Percentiles rank a stretch among this genome's conserved stretches.
phyloP scores from a whole-genome alignment of 139 green algal species.

The Chlorella sp. region DNA sequence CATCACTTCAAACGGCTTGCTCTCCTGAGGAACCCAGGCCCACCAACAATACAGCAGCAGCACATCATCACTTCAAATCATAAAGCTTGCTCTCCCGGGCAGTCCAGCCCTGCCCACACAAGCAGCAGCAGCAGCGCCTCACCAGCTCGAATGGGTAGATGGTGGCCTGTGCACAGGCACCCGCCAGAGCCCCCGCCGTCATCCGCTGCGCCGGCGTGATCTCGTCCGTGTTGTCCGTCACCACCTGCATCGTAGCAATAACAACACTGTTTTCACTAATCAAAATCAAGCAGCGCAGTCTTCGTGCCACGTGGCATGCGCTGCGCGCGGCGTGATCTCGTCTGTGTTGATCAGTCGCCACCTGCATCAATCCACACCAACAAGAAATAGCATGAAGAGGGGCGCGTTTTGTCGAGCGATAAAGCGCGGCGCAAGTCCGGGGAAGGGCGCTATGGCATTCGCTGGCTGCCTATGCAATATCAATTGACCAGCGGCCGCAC shows the following conservation, averaged over 20 bases:
- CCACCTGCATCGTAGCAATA: slow-evolving; percentile 1
- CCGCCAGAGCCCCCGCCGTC: slow-evolving; percentile 71
- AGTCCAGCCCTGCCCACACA: background rate
- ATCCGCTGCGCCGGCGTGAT: slow-evolving; percentile 75
- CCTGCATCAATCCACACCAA: no score
- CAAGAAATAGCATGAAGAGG: no score
- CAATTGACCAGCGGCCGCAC: no score
- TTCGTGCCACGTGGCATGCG: no score
- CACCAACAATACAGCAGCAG: background rate
- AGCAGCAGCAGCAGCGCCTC: background rate
- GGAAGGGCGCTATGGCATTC: no score
- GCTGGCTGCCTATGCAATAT: no score
- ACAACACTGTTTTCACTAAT: background rate
- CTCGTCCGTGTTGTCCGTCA: slow-evolving; percentile 66
- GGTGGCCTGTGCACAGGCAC: slow-evolving; percentile 70
- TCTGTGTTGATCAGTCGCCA: no score
- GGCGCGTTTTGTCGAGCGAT: no score
- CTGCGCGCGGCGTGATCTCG: no score
- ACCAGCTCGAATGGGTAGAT: slow-evolving; percentile 93
- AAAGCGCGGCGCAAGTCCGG: no score
- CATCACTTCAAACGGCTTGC: background rate
- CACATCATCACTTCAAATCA: slow-evolving; percentile 80
- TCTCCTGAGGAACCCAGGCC: background rate
- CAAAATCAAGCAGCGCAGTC: no score
- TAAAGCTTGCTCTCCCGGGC: no score